These are phyloP conservation scores for Nosema muscidifuracis DNA, from an alignment of 371 early-diverging fungal species.

Conservation along the genomic window DNA sequence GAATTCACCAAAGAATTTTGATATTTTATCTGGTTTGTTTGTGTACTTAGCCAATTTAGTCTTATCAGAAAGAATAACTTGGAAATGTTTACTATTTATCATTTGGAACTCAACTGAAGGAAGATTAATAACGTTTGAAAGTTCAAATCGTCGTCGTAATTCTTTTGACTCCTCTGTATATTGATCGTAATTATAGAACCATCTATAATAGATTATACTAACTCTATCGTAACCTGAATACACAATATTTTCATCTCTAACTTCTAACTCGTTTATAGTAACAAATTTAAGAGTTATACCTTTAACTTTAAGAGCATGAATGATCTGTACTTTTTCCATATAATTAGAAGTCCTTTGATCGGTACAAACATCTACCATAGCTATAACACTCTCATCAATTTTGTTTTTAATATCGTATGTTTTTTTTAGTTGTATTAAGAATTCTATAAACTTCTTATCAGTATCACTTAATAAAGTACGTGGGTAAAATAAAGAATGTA, in stretches of 20 bases:
- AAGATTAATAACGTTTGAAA: constrained; percentile 19
- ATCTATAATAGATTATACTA: constrained; percentile 44
- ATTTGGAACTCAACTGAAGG: constrained; percentile 45
- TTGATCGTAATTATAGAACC: constrained; percentile 53
- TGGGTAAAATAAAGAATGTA: constrained; percentile 21
- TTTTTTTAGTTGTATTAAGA: background rate
- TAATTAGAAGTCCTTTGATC: constrained; percentile 12
- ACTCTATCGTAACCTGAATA: background rate
- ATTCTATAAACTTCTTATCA: constrained; percentile 20
- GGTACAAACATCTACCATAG: constrained; percentile 32
- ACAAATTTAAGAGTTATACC: constrained; percentile 30
- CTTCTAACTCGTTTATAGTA: constrained; percentile 28
- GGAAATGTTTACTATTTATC: constrained; percentile 44
- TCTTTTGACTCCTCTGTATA: constrained; percentile 32
- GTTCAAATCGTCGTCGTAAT: constrained; percentile 31
- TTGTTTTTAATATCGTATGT: constrained; percentile 12
- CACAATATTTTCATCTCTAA: background rate
- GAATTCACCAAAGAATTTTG: constrained; percentile 29
- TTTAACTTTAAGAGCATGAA: background rate
- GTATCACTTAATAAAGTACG: constrained; percentile 13
- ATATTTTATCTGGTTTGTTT: background rate
- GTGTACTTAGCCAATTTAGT: constrained; percentile 30
- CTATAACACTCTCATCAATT: background rate
- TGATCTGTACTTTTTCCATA: constrained; percentile 37
- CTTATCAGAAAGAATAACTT: constrained; percentile 21